These are phyloP conservation scores for Sodiomyces alkalinus DNA, from an alignment of 2,329 filamentous ascomycete genomes.

Conservation along the genomic window DNA sequence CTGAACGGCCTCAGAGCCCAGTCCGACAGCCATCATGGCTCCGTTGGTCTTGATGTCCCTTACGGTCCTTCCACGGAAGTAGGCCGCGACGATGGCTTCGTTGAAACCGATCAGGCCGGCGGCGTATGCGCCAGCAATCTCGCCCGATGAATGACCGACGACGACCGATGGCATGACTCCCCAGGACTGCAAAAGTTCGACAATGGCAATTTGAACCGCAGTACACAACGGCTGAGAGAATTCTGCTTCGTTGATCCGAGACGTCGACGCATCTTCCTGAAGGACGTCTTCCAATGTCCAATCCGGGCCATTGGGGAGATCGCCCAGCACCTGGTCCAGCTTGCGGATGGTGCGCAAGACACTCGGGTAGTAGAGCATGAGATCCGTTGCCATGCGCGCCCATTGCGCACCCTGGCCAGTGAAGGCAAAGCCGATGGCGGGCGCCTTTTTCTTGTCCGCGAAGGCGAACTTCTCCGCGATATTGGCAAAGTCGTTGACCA, in stretches of 20 bases:
- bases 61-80: conserved; percentile 18
- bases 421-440: conserved; percentile 6
- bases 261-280: conserved; percentile 10
- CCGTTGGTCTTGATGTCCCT: conserved; percentile 7
- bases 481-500: not conserved
- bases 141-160: conserved; percentile 33
- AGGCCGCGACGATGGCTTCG: conserved; percentile 22
- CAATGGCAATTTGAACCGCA: conserved; percentile 14
- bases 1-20: no score
- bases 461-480: conserved; percentile 6
- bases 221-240: conserved; percentile 17
- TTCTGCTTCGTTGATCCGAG: conserved; percentile 8
- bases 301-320: conserved; percentile 10
- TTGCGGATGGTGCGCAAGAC: conserved; percentile 5
- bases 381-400: conserved; percentile 8
- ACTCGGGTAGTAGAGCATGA: conserved; percentile 11
- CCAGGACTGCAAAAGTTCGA: conserved; percentile 13
- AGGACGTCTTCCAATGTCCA: no score
- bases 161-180: conserved; percentile 19
- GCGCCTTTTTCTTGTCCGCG: conserved; percentile 3
- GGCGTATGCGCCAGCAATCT: conserved; percentile 34
- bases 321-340: conserved; percentile 10
- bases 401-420: conserved; percentile 10
- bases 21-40: conserved; percentile 23
- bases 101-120: conserved; percentile 20